phyloP scores from a whole-genome alignment of 371 early-diverging fungal genomes.

The Coemansia sp. region DNA sequence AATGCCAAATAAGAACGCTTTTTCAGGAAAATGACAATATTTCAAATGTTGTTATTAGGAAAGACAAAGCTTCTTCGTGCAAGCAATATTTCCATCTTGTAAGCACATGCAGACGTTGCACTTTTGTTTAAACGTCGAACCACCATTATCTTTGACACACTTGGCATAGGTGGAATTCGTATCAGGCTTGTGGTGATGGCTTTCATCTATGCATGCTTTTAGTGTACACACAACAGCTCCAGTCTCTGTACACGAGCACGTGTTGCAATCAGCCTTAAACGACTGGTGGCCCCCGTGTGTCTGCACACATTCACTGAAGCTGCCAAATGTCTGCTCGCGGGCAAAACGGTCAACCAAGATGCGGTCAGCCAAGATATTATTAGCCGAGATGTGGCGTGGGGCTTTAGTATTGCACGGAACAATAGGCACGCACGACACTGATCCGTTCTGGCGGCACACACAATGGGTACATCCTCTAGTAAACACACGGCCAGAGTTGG shows the following conservation, averaged over 20 bases:
- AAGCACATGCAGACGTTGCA: neutral
- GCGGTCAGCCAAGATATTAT: too few relatives aligned
- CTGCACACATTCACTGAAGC: neutral
- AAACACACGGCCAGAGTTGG: constrained; percentile 18
- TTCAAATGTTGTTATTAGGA: neutral
- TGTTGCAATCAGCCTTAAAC: too few relatives aligned
- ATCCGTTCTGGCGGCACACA: constrained; percentile 29
- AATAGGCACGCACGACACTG: constrained; percentile 2
- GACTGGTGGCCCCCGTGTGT: neutral
- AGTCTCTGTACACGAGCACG: too few relatives aligned
- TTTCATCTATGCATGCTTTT: neutral
- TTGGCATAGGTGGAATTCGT: neutral
- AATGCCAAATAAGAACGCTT: too few relatives aligned
- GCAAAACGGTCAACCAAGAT: too few relatives aligned
- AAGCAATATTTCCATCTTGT: neutral
- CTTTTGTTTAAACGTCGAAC: neutral
- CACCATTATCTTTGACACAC: neutral
- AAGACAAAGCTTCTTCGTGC: neutral
- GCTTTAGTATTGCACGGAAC: neutral
- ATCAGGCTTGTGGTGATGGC: neutral
- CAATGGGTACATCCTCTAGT: constrained; percentile 8
- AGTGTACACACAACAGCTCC: too few relatives aligned
- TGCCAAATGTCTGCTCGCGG: too few relatives aligned
- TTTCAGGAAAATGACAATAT: too few relatives aligned
- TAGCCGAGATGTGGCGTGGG: too few relatives aligned